These are phyloP conservation scores for Cyberlindnera xylosilytica DNA, from an alignment of 805 yeast species.

Conservation along the genomic window DNA sequence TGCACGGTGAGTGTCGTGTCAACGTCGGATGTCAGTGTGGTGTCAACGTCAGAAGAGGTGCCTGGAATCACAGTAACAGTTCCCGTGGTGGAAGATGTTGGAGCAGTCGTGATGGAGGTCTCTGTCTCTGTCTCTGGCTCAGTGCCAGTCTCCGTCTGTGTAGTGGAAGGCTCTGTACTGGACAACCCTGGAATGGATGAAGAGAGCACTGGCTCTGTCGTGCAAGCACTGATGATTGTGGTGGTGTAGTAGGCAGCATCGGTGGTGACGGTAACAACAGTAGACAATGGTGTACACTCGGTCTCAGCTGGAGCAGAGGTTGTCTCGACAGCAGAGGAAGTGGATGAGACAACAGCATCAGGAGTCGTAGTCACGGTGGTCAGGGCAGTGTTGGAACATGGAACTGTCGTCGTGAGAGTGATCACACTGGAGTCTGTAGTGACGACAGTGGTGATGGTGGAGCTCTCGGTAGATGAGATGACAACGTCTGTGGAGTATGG, in stretches of 20 bases:
- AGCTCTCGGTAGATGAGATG: background rate
- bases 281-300: background rate
- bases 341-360: background rate
- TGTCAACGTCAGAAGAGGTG: background rate
- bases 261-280: conserved; percentile 2
- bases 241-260: background rate
- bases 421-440: conserved; percentile 2
- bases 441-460: conserved; percentile 1
- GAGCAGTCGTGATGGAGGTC: background rate
- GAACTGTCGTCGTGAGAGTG: conserved; percentile 3
- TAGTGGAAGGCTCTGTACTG: too few relatives aligned
- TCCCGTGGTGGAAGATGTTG: background rate
- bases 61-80: background rate
- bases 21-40: background rate
- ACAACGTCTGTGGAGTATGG: background rate
- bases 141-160: too few relatives aligned
- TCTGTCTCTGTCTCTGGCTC: background rate
- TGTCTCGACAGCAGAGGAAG: background rate
- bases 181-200: background rate
- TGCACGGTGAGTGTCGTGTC: background rate
- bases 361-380: background rate
- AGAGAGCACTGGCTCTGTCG: background rate
- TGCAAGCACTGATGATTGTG: background rate
- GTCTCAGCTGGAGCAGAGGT: background rate
- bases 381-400: background rate